Evolutionary conservation across 1,139 yeast genomes (phyloP), one percentile per base, ranked within the genome.

Genomic region (Suhomyces maxii): DNA sequence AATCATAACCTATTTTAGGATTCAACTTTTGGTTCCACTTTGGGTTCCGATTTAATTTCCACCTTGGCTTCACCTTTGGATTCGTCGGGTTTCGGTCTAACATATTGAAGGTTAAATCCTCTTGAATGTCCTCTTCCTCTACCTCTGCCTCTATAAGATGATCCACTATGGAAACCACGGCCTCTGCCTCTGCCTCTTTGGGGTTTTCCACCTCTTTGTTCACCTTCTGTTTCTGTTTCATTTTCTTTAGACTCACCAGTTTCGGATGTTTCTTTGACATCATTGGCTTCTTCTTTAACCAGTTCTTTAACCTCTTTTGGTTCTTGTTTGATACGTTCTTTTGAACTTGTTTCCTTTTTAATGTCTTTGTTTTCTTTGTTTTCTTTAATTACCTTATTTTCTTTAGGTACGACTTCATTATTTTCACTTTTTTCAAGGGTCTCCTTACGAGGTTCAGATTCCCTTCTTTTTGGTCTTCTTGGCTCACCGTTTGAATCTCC

Each of bases 61-160:
- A 40, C 34, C 37, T 42, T 40, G 2, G 40, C 23, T 18, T 41
- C 45, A 13, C 36, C 36, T 32, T 40, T 34, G 26, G 46, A 46
- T 14, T 45, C 53, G n/a, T 47, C 53, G 8, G 49, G 41, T 38
- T 58, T 58, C 36, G 56, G 54, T 52, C 71, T 55, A 26, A 65
- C 67, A 50, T 68, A 67, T 42, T 57, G 67, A 39, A 63, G 63
- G 46, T 65, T 65, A 44, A 51, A 57, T 37, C 53, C 50, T 32
- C 48, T 31, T 8, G 35, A 42, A 11, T 46, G 41, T 13, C 53
- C 53, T 43, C 56, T 46, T 26, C 52, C 52, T 40, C 57, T 42
- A 18, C 55, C 55, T 41, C 53, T 51, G 25, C 52, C 54, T 25
- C 49, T 42, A 30, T 28, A 38, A 23, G 50, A 39, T 11, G 39